Conservation (phyloP, 2,329 filamentous ascomycete species). For the Ascochyta fabae region DNA sequence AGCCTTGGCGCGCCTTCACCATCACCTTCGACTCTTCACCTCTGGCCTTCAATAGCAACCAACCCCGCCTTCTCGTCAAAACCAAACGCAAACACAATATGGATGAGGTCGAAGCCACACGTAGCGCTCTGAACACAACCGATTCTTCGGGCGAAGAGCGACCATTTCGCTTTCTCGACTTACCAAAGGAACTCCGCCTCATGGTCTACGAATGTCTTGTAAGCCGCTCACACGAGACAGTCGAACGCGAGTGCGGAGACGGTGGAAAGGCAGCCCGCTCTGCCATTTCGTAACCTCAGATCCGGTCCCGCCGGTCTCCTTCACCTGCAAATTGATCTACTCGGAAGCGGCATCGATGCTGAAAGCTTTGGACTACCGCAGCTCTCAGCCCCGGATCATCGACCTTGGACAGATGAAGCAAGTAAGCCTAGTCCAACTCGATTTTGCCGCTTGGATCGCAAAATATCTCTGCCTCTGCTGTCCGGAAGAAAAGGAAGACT, state of each 20-base stretch:
- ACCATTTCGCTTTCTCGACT: constrained; percentile 9
- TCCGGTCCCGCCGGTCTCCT: not conserved
- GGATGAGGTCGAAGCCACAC: not conserved
- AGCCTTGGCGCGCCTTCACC: not conserved
- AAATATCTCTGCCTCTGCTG: not conserved
- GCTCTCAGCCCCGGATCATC: not conserved
- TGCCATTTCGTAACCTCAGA: not conserved
- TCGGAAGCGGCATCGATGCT: not conserved
- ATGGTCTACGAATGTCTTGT: constrained; percentile 12
- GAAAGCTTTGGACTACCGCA: not conserved
- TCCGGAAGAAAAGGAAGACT: no score
- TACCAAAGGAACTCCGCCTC: constrained; percentile 11
- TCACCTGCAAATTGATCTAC: not conserved
- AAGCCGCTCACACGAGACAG: not conserved
- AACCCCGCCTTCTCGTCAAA: not conserved
- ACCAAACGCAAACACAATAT: not conserved
- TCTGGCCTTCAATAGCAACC: not conserved
- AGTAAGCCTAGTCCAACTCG: not conserved
- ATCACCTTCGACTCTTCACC: not conserved
- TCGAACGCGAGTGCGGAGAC: not conserved
- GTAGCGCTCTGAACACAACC: not conserved
- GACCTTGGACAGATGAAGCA: not conserved
- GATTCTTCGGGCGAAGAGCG: not conserved
- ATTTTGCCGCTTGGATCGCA: not conserved
- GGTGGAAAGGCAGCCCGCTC: not conserved